Percentiles rank a stretch among this genome's conserved stretches.
Conservation (phyloP, 352 stramenopile genomes). For the Phytophthora pluvialis region DNA sequence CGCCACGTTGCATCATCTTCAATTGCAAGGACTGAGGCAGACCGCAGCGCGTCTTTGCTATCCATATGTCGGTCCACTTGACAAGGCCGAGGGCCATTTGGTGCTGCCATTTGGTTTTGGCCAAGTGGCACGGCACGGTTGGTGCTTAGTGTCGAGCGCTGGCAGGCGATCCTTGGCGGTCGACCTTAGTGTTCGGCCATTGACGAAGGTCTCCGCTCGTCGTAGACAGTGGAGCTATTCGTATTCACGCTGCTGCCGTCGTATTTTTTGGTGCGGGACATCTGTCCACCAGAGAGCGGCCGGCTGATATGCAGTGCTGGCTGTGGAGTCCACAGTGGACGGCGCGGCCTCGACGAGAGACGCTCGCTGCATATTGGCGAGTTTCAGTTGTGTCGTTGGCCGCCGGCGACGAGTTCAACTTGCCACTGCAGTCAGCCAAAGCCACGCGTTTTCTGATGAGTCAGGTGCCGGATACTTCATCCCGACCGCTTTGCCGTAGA, state of each 20-base stretch:
- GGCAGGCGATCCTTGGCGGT: not conserved
- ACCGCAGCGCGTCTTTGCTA: conserved; percentile 4
- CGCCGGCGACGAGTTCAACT: conserved; percentile 20
- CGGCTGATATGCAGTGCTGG: conserved; percentile 30
- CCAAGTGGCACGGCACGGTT: not conserved
- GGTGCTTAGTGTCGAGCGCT: not conserved
- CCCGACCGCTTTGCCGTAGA: conserved; percentile 1
- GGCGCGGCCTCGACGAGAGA: conserved; percentile 9
- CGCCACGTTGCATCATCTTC: conserved; percentile 15
- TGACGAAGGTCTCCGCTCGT: conserved; percentile 3
- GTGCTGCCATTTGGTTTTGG: not conserved
- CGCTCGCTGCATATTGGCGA: conserved; percentile 1
- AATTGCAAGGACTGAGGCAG: conserved; percentile 11
- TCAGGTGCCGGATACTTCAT: conserved; percentile 9
- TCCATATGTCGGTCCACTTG: conserved; percentile 13
- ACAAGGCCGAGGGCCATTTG: not conserved
- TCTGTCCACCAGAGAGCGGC: conserved; percentile 31
- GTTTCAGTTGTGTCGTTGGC: conserved; percentile 11
- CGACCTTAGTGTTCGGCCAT: not conserved
- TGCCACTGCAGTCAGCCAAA: conserved; percentile 4
- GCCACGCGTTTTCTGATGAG: conserved; percentile 5
- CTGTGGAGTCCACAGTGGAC: no score
- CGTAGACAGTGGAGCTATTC: not conserved
- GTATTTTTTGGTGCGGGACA: conserved; percentile 11
- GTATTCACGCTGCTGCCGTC: conserved; percentile 1